These are phyloP conservation scores for Guillardia theta DNA, from an alignment of 78 protist species.

Conservation along the genomic window DNA sequence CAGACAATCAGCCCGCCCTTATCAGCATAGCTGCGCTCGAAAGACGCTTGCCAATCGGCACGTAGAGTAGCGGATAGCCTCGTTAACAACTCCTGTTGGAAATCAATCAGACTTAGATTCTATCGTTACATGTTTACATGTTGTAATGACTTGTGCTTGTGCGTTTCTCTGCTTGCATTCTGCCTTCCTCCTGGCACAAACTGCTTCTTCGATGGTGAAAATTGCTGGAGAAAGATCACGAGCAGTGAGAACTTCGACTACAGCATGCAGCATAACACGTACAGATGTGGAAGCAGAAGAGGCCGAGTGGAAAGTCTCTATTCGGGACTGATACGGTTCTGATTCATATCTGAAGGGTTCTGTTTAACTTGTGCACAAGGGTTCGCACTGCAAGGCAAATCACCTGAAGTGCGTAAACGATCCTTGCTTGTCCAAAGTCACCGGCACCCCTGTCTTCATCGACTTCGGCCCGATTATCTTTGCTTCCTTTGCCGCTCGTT, in stretches of 20 bases:
- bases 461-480: background rate
- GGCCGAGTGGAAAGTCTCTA: background rate
- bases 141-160: background rate
- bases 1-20: background rate
- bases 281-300: background rate
- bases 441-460: background rate
- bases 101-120: no score
- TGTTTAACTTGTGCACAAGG: no score
- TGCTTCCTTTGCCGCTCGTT: background rate
- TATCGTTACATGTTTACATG: no score
- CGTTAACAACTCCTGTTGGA: background rate
- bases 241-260: no score
- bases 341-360: no score
- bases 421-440: background rate
- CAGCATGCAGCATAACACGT: no score
- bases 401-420: conserved; percentile 5
- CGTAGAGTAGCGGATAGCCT: background rate
- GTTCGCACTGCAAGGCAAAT: no score
- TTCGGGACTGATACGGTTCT: background rate
- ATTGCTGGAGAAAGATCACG: no score
- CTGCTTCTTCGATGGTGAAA: background rate
- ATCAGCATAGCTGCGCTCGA: background rate
- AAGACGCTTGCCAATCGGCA: background rate
- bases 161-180: background rate
- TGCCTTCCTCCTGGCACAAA: background rate